Percentiles rank a stretch among this genome's conserved stretches.
Conservation (phyloP, 2,329 filamentous ascomycete genomes). For the Aaosphaeria arxii region DNA sequence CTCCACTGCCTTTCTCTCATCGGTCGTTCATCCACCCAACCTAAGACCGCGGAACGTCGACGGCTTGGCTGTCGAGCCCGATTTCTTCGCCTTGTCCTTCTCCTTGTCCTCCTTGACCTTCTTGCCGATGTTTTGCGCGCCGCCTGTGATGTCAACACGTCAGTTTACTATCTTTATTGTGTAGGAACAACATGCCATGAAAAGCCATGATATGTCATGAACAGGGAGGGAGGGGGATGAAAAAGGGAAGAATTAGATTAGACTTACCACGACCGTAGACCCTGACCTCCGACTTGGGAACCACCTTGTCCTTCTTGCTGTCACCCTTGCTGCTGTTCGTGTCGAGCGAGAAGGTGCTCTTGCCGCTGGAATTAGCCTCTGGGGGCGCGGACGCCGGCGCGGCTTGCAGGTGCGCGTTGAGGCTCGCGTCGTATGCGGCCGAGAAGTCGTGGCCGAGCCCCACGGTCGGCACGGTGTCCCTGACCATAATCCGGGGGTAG, state of each 20-base stretch:
- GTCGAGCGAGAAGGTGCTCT: conserved; percentile 41
- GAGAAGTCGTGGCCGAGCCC: conserved; percentile 23
- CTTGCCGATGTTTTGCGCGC: conserved; percentile 54
- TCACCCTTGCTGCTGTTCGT: conserved; percentile 33
- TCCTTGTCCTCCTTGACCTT: conserved; percentile 49
- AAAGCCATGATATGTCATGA: no score
- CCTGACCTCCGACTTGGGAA: conserved; percentile 48
- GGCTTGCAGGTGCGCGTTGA: conserved; percentile 22
- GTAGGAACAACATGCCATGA: no score
- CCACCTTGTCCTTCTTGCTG: conserved; percentile 44
- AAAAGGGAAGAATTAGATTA: not conserved
- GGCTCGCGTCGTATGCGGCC: conserved; percentile 28
- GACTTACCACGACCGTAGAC: conserved; percentile 55
- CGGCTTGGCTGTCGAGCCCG: no score
- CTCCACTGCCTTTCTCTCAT: no score
- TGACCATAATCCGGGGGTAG: no score
- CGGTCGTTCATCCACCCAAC: no score
- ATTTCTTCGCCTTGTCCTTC: conserved; percentile 22
- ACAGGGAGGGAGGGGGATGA: no score
- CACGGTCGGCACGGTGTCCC: conserved; percentile 6
- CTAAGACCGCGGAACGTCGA: no score
- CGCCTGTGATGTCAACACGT: conserved; percentile 30
- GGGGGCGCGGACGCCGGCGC: conserved; percentile 9
- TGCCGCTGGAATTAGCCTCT: conserved; percentile 28
- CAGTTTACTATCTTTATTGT: no score